Evolutionary conservation across 768 basidiomycete species (phyloP).

Genomic region (Agaricus blazei): DNA sequence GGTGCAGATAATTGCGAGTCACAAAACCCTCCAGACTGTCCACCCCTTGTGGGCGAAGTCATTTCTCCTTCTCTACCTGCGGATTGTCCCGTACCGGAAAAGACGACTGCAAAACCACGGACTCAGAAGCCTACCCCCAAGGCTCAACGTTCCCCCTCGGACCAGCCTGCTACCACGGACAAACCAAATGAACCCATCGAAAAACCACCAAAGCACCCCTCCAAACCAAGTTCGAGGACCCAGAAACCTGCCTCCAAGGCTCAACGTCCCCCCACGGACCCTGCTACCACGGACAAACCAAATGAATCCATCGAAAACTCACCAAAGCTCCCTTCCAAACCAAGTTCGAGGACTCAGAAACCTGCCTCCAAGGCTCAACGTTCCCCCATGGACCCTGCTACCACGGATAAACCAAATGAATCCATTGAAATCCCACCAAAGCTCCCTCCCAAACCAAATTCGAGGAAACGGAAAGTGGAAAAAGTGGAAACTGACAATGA

Average conservation of each 20-base stretch:
- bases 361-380: background rate
- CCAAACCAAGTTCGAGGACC: background rate
- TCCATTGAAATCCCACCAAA: background rate
- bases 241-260: conserved; percentile 1
- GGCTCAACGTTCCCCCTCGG: background rate
- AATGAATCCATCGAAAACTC: background rate
- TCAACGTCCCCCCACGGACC: background rate
- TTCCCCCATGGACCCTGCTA: background rate
- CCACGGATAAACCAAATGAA: background rate
- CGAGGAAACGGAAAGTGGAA: background rate
- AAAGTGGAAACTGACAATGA: background rate
- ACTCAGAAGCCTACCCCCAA: conserved; percentile 1
- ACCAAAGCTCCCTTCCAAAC: background rate
- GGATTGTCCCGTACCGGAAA: background rate
- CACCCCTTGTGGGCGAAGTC: background rate
- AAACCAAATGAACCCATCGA: background rate
- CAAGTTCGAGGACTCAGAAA: background rate
- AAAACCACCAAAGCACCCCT: background rate
- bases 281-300: background rate
- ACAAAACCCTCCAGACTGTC: background rate
- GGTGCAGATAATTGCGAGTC: background rate
- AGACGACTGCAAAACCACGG: background rate
- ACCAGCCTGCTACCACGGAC: background rate
- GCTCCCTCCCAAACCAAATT: background rate
- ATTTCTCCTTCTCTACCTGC: background rate